Evolutionary conservation across 371 early-diverging fungal genomes (phyloP), one percentile per base, ranked within the genome.

Genomic region (Mucor piriformis): DNA sequence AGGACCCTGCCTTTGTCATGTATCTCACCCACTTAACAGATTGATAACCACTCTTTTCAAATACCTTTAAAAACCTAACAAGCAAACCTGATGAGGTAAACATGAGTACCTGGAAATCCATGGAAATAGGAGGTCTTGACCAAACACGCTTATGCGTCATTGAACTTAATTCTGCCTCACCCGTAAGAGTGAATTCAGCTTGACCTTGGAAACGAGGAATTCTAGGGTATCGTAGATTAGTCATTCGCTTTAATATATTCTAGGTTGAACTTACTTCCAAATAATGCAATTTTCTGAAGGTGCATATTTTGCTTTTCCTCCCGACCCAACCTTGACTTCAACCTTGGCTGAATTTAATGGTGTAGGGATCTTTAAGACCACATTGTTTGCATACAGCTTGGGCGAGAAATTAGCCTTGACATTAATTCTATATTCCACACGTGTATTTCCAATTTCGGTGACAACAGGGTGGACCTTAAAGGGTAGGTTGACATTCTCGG

Each of bases 1-100:
- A 94, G 48, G 87, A 86, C 10, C 95, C 95, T 15, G 93, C 93
- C 58, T 92, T 92, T 53, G 95, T 92, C 87, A 93, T 87, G 70
- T 95, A 95, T 61, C 95, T 76, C n/a, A 95, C 94, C 95, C 95
- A 94, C 70, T 93, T 93, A 37, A 93, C 93, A 63, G 88, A 89
- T 54, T 91, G 87, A 64, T 95, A 95, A 61, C 89, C 89, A 61
- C 88, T 88, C 81, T 92, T 92, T 63, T 95, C 95, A 78, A 94
- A 93, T 25, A 94, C 92, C 73, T 95, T 94, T 50, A 95, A 66
- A 80, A 91, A 95, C 63, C 93, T 82, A 20, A 95, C 95, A 66
- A 92, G 78, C 57, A 94, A 69, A 27, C 94, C 94, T 6, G 93
- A 93, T 10, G 91, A 89, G n/a, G 93, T 92, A 66, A 92, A 93